A percentile compares a stretch with the other conserved stretches of the same genome.
Conservation (phyloP, 2,329 filamentous ascomycete species). For the Fusarium drepaniforme region DNA sequence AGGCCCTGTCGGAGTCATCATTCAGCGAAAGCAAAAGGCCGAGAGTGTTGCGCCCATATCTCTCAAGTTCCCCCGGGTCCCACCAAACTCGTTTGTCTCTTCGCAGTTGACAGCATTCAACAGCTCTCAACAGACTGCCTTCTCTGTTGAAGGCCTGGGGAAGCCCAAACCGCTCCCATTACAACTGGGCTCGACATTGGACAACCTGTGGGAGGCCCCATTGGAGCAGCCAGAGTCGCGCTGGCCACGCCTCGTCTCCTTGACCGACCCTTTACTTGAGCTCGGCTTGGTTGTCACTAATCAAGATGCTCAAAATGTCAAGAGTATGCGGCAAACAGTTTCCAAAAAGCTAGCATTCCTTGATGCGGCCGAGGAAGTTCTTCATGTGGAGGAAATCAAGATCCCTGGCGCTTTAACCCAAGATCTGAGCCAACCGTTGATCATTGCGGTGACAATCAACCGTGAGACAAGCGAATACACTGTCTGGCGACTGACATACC, state of each 20-base stretch:
- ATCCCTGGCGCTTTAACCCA: constrained; percentile 60
- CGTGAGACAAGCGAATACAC: constrained; percentile 81
- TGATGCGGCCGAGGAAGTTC: constrained; percentile 82
- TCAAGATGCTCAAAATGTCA: constrained; percentile 55
- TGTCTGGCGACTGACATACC: constrained; percentile 86
- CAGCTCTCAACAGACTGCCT: constrained; percentile 62
- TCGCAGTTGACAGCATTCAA: constrained; percentile 71
- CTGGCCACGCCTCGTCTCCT: constrained; percentile 82
- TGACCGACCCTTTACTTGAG: constrained; percentile 88
- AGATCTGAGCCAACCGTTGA: constrained; percentile 64
- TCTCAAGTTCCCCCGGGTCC: constrained; percentile 71
- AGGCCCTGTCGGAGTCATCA: constrained; percentile 83
- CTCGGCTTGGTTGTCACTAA: constrained; percentile 83
- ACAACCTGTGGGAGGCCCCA: constrained; percentile 69
- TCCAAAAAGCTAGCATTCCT: constrained; percentile 68
- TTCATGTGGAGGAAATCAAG: constrained; percentile 80
- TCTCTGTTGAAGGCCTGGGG: constrained; percentile 69
- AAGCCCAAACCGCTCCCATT: constrained; percentile 67
- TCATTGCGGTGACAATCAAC: constrained; percentile 86
- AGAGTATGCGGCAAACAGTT: constrained; percentile 47
- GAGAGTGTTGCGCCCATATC: constrained; percentile 64
- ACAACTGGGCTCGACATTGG: constrained; percentile 65
- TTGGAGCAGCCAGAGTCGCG: constrained; percentile 67
- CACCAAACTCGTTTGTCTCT: constrained; percentile 86
- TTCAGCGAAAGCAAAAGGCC: constrained; percentile 80